These are phyloP conservation scores for Pyrrhoderma lamaoense DNA, from an alignment of 1,284 basidiomycete species.

Conservation along the genomic window DNA sequence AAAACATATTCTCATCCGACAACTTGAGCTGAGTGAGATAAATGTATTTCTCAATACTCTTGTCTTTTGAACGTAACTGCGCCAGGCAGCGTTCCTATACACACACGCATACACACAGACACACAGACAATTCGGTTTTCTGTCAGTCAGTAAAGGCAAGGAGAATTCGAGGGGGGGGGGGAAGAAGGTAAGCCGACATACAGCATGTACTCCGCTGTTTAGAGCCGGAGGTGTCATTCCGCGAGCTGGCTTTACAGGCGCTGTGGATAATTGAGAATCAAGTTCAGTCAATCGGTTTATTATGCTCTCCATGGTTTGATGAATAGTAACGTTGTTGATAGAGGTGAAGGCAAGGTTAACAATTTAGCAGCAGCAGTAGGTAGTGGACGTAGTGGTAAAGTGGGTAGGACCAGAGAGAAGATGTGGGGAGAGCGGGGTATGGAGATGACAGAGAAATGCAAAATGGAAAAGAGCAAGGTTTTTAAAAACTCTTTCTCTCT, in stretches of 20 bases:
- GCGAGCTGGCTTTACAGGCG: conserved; percentile 38
- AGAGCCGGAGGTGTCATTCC: conserved; percentile 63
- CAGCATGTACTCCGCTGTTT: conserved; percentile 45
- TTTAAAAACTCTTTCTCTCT: too few species aligned
- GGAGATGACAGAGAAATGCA: neutral
- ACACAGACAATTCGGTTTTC: too few species aligned
- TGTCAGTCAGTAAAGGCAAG: too few species aligned
- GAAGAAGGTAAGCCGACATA: too few species aligned
- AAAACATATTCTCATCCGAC: conserved; percentile 68
- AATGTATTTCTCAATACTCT: conserved; percentile 74
- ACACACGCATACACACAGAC: too few species aligned
- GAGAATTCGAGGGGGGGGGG: too few species aligned
- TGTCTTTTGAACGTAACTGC: conserved; percentile 71
- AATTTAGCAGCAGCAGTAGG: neutral
- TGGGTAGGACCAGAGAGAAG: neutral
- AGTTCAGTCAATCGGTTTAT: conserved; percentile 14
- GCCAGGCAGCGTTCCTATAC: conserved; percentile 43
- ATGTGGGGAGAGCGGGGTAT: neutral
- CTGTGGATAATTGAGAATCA: conserved; percentile 28
- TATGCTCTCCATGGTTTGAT: conserved; percentile 14
- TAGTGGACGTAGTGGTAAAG: neutral
- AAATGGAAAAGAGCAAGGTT: neutral
- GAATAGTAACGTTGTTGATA: neutral
- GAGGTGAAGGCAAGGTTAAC: neutral
- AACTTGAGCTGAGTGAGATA: conserved; percentile 70